Conservation (phyloP, 108 stramenopile species). For the Cylindrotheca closterium region DNA sequence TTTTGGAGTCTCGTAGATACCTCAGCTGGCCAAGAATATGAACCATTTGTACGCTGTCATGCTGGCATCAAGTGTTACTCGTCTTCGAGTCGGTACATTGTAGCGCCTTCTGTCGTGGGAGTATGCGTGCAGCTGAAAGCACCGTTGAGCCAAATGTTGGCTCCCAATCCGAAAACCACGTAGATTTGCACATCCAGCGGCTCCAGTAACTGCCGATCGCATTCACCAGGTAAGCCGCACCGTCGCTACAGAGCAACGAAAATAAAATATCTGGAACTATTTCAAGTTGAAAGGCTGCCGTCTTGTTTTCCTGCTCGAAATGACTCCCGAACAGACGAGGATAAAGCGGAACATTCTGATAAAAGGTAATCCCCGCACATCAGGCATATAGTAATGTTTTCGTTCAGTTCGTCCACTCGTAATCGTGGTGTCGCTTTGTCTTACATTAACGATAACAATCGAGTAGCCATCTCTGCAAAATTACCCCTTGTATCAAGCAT, state of each 20-base stretch:
- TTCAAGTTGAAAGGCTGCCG: conserved; percentile 23
- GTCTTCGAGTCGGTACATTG: conserved; percentile 1
- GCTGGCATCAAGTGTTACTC: not conserved
- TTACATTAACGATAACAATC: no score
- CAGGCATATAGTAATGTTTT: conserved; percentile 7
- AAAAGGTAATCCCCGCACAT: not conserved
- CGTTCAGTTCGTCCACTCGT: conserved; percentile 10
- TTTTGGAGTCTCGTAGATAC: not conserved
- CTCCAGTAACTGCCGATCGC: no score
- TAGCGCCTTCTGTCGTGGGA: conserved; percentile 1
- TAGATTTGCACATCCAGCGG: conserved; percentile 18
- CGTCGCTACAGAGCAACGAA: conserved; percentile 13
- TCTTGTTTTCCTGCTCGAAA: conserved; percentile 7
- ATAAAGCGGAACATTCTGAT: not conserved
- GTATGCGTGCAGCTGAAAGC: not conserved
- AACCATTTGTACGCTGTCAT: conserved; percentile 1
- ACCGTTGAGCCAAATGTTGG: conserved; percentile 17
- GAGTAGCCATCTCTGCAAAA: no score
- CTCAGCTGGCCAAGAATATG: not conserved
- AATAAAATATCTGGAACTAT: conserved; percentile 22
- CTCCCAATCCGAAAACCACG: conserved; percentile 14
- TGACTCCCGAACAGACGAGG: conserved; percentile 15
- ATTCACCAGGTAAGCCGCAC: no score
- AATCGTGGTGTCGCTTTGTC: conserved; percentile 2
- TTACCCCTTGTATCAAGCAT: no score